Evolutionary conservation across 768 basidiomycete genomes (phyloP).

Genomic region (Gymnopilus dilepis): DNA sequence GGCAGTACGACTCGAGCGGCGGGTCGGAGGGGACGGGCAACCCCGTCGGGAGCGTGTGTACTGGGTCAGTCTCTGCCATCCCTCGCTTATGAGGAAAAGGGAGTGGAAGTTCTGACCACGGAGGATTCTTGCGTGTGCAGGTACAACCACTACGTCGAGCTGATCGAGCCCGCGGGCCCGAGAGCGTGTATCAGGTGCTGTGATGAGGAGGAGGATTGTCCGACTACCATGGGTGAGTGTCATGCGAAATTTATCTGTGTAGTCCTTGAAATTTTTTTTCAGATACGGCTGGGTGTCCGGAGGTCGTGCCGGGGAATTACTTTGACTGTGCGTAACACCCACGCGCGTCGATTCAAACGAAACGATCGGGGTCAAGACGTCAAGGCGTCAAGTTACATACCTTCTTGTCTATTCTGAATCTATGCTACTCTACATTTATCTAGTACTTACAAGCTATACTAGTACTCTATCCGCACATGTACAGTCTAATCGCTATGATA

Average conservation of each 20-base stretch:
- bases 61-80: constrained; percentile 53
- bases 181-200: constrained; percentile 67
- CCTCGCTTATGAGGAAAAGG: no score
- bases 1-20: constrained; percentile 65
- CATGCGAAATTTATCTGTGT: not conserved
- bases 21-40: constrained; percentile 56
- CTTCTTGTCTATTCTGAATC: no score
- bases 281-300: constrained; percentile 59
- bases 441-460: no score
- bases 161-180: constrained; percentile 55
- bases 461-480: no score
- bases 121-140: constrained; percentile 16
- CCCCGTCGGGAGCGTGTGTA: constrained; percentile 54
- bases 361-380: no score
- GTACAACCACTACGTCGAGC: constrained; percentile 65
- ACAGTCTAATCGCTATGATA: no score
- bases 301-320: constrained; percentile 58
- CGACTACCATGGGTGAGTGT: constrained; percentile 48
- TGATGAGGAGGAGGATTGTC: constrained; percentile 58
- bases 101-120: no score
- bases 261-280: not conserved
- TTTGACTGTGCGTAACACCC: constrained; percentile 48
- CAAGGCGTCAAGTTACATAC: no score
- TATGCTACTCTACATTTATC: no score
- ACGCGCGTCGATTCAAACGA: no score